These are phyloP conservation scores for Oryza officinalis DNA, from an alignment of 176 grass and related monocot genomes.

Conservation along the genomic window DNA sequence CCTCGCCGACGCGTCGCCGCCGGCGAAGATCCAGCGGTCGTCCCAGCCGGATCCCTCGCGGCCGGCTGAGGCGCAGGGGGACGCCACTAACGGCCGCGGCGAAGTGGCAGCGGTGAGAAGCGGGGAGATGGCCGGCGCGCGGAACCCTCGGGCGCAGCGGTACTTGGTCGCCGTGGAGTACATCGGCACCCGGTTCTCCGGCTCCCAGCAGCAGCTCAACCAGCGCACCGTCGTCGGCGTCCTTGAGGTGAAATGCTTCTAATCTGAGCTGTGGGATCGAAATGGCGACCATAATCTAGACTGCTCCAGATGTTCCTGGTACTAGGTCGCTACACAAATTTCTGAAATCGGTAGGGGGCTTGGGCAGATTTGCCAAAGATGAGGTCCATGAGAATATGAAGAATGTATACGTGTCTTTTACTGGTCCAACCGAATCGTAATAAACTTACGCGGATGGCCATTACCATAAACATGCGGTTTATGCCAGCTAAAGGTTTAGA, in stretches of 20 bases:
- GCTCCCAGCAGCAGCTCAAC: slow-evolving; percentile 82
- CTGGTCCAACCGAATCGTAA: background rate
- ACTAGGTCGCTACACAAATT: background rate
- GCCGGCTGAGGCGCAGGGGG: background rate
- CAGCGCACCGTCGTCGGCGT: slow-evolving; percentile 83
- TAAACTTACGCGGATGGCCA: background rate
- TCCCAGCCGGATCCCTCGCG: slow-evolving; percentile 26
- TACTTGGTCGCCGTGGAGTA: slow-evolving; percentile 92
- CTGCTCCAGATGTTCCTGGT: background rate
- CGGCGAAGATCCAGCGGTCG: slow-evolving; percentile 38
- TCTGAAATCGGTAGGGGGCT: background rate
- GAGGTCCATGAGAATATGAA: background rate
- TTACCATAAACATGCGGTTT: background rate
- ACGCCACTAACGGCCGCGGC: background rate
- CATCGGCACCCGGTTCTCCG: slow-evolving; percentile 77
- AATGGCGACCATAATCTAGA: background rate
- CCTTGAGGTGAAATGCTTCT: slow-evolving; percentile 64
- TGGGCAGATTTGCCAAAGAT: background rate
- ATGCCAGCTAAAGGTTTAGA: background rate
- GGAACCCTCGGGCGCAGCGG: slow-evolving; percentile 67
- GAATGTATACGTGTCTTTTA: background rate
- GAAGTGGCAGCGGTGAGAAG: background rate
- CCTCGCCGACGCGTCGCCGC: slow-evolving; percentile 1
- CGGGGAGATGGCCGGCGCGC: slow-evolving; percentile 29
- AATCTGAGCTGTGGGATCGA: background rate